Evolutionary conservation across 306 rosid genomes (phyloP).

Genomic region (Vicia sativa): DNA sequence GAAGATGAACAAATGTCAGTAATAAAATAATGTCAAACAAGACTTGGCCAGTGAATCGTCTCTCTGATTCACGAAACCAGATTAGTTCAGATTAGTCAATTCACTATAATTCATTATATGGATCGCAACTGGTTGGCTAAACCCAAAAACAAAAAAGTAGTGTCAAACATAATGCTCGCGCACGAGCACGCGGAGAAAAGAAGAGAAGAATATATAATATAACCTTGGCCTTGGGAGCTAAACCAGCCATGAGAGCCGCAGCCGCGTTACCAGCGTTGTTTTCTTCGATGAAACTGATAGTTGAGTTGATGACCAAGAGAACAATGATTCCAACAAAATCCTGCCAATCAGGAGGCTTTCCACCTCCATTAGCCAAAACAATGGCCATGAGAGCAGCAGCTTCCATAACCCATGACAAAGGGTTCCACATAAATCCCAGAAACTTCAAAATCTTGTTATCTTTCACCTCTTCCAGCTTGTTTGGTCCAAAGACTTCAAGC

Average conservation of each 20-base stretch:
- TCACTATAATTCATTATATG: no score
- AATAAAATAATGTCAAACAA: no score
- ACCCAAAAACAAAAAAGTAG: no score
- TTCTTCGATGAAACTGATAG: conserved; percentile 92
- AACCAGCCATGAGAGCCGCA: conserved; percentile 99
- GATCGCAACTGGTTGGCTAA: no score
- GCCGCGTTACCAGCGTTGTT: conserved; percentile 99
- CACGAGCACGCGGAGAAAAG: no score
- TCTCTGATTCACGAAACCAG: no score
- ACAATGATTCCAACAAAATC: conserved; percentile 79
- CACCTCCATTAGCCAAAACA: conserved; percentile 82
- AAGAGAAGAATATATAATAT: background rate
- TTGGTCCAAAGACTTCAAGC: conserved; percentile 86
- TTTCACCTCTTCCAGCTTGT: conserved; percentile 91
- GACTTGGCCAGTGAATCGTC: no score
- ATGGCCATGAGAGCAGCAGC: conserved; percentile 97
- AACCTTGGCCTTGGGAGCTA: conserved; percentile 96
- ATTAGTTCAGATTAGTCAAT: no score
- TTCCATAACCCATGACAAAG: conserved; percentile 98
- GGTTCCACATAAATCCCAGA: conserved; percentile 98
- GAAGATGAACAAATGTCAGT: conserved; percentile 8
- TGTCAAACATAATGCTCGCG: no score
- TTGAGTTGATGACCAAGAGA: conserved; percentile 74
- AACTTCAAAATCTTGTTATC: conserved; percentile 86
- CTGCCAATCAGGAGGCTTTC: conserved; percentile 95